Percentiles rank a stretch among this genome's conserved stretches.
These are phyloP conservation scores for Linaria vulgaris DNA, from an alignment of 257 asterid genomes.

Conservation along the genomic window DNA sequence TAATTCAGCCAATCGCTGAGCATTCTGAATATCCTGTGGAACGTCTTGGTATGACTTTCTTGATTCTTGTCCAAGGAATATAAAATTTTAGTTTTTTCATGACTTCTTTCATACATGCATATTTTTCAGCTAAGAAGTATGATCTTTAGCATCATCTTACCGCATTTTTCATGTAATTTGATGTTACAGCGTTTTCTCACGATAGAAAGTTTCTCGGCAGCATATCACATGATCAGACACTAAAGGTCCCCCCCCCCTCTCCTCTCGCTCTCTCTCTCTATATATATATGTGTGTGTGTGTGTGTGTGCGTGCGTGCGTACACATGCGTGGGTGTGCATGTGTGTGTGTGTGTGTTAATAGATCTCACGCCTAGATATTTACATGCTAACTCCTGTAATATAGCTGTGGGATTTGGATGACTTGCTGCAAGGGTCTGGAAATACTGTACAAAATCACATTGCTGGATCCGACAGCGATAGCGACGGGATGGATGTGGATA, in stretches of 20 bases:
- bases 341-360: too few relatives aligned
- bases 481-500: constrained; percentile 81
- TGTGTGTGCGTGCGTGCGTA: too few relatives aligned
- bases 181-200: constrained; percentile 74
- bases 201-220: constrained; percentile 89
- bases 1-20: constrained; percentile 90
- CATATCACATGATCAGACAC: constrained; percentile 76
- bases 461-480: constrained; percentile 54
- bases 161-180: constrained; percentile 23
- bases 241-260: constrained; percentile 69
- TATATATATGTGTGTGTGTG: background rate
- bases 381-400: constrained; percentile 5
- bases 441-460: constrained; percentile 32
- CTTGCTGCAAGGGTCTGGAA: constrained; percentile 61
- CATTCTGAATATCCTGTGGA: constrained; percentile 87
- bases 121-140: too few relatives aligned
- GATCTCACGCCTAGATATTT: background rate
- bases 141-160: background rate
- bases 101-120: too few relatives aligned
- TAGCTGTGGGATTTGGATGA: constrained; percentile 84
- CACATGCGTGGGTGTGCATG: too few relatives aligned
- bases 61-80: background rate
- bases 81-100: too few relatives aligned
- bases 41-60: constrained; percentile 67
- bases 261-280: constrained; percentile 11